Base-by-base conservation (phyloP, 1,284 basidiomycete genomes). In the Sanghuangporus baumii region DNA sequence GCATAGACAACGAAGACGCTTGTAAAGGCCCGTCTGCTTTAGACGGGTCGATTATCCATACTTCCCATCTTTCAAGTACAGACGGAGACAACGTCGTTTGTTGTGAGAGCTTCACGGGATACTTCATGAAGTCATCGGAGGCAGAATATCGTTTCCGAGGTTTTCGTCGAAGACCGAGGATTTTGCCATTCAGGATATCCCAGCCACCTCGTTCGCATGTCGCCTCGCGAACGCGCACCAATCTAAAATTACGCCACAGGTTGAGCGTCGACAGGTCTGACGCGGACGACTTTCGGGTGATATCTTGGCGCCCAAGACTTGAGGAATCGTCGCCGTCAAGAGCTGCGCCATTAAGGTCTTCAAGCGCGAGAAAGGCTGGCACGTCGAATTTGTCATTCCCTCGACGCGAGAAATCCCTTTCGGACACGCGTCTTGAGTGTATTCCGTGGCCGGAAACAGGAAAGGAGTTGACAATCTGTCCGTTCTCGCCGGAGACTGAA, bases 361-460 rank as follows among this genome's bases (percentile, higher is more conserved):
- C 81, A n/a, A 77, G 71, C 20, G 86, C 75, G 37, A 77, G 74
- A 36, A 84, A 72, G 9, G 55, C 40, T 20, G 77, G 37, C 40
- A 60, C 47, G 38, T 59, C 51, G 60, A 48, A 48, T 38, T 50
- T 75, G 61, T 88, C 86, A 20, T 79, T 75, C 16, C 76, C 76
- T 46, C 85, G 79, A 23, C 85, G 78, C 1, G 75, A 70, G 6
- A 71, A 68, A 54, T 87, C 86, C 72, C 86, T 87, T 68, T 89
- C 88, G 4, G 87, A 87, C 18, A 80, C 79, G 52, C 87, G 79
- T 46, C 87, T 81, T 38, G 87, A 86, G 67, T 91, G 86, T 23
- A 87, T 78, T 8, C 91, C 90, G 69, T 93, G 91, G 5, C 80
- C 87, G 14, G 91, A 91, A 34, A 91, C 80, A 14, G 90, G 91